These are phyloP conservation scores for Vitis cinerea DNA, from an alignment of 164 flowering plant species.

Conservation along the genomic window DNA sequence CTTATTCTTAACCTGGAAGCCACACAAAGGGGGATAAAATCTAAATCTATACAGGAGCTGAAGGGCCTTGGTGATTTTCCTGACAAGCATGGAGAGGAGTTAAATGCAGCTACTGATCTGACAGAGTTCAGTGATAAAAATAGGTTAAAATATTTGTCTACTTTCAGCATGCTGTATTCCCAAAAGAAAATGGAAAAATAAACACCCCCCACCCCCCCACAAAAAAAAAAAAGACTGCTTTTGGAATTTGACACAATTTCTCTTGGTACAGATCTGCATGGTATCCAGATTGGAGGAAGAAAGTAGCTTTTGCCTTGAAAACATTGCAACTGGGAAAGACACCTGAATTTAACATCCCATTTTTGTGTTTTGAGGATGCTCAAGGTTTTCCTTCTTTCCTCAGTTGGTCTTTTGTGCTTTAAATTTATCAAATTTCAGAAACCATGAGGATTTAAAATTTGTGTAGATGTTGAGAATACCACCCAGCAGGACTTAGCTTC, in stretches of 20 bases:
- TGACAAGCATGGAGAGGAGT: conserved; percentile 19
- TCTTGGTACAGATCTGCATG: conserved; percentile 37
- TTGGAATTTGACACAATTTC: neutral
- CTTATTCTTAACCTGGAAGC: conserved; percentile 47
- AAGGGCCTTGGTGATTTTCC: conserved; percentile 16
- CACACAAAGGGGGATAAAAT: conserved; percentile 24
- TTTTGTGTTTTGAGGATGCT: conserved; percentile 7
- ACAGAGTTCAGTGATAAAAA: conserved; percentile 25
- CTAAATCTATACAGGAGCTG: conserved; percentile 20
- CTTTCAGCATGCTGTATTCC: neutral
- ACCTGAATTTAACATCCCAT: conserved; percentile 3
- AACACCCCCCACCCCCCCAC: no score
- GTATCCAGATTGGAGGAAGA: conserved; percentile 46
- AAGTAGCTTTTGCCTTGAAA: conserved; percentile 26
- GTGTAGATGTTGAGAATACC: conserved; percentile 30
- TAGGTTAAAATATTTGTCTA: conserved; percentile 37
- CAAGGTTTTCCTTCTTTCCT: conserved; percentile 25
- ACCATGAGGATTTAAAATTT: neutral
- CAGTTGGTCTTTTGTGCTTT: neutral
- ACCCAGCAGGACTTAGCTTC: conserved; percentile 19
- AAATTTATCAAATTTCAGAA: neutral
- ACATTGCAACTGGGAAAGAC: conserved; percentile 14
- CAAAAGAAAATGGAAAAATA: no score
- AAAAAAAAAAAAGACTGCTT: neutral
- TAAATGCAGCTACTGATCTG: conserved; percentile 25